Evolutionary conservation across 306 rosid species (phyloP), one percentile per base, ranked within the genome.

Genomic region (Cotoneaster glaucophyllus): DNA sequence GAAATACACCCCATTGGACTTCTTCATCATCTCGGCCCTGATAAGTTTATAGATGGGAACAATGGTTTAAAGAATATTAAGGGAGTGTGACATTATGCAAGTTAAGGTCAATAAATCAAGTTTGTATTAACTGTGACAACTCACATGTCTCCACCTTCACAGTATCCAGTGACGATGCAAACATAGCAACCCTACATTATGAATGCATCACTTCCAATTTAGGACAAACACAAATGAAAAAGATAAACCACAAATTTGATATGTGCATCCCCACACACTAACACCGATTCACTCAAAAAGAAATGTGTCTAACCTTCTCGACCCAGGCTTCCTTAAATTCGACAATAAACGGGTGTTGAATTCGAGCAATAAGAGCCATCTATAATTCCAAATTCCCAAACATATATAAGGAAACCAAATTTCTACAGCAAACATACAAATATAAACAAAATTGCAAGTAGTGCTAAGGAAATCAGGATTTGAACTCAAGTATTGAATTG

Each of bases 131-230:
- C 78, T n/a, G 25, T 54, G 62, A 69, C 45, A 64, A 90, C 99
- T 89, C 87, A 96, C 99, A 96, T 90, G 87, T 96, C 99, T 90
- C 99, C 99, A 64, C 99, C 99, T 84, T 96, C 99, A 81, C 99
- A 96, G 72, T 96, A 96, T 61, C 99, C 99, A 0, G 99, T 96
- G 80, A 96, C 98, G 77, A 96, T 96, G 83, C 99, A 96, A 76
- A 96, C 99, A 81, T 96, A 96, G 84, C 99, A 96, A 75, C 99
- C 99, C 99, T 96, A 56, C 93, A 88, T 81, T 69, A 85, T 73
- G 79, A 77, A 70, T 62, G 80, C 61, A 77, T 48, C 24, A 41
- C 67, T 79, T 85, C 45, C 25, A 73, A 31, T 81, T 84, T 63
- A 82, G 67, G 52, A 43, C 12, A 58, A 52, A 75, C 15, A 37